Evolutionary conservation across 2,329 filamentous ascomycete species (phyloP).

Genomic region (Cytospora schulzeri): DNA sequence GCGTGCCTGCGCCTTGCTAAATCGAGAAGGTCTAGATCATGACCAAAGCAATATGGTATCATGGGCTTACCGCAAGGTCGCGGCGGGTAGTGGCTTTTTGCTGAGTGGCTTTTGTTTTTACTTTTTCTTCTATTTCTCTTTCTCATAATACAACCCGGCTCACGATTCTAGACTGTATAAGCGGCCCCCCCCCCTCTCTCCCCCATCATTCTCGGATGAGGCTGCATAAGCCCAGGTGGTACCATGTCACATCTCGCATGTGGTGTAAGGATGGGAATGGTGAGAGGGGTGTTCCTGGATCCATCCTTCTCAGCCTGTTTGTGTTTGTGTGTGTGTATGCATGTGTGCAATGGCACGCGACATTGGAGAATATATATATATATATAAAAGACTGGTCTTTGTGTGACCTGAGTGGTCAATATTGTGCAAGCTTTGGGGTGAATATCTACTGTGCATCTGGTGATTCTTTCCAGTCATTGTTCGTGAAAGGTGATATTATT

Average conservation of each 20-base stretch:
- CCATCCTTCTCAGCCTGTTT: constrained; percentile 8
- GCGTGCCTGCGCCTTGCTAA: too few relatives aligned
- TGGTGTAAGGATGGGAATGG: constrained; percentile 13
- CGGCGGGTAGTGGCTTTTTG: constrained; percentile 1
- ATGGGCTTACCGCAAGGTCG: neutral
- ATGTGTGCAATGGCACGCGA: too few relatives aligned
- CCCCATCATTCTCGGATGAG: constrained; percentile 6
- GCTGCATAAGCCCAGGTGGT: constrained; percentile 18
- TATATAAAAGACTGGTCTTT: too few relatives aligned
- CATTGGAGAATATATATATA: too few relatives aligned
- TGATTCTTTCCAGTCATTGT: too few relatives aligned
- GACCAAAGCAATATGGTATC: neutral
- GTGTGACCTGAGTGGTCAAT: too few relatives aligned
- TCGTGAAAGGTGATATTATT: too few relatives aligned
- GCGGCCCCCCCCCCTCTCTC: neutral
- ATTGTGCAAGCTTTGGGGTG: too few relatives aligned
- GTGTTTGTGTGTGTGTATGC: neutral
- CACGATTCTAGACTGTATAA: neutral
- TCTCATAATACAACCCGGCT: neutral
- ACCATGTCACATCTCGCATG: neutral
- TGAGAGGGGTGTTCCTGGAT: constrained; percentile 11
- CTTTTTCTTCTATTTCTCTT: neutral
- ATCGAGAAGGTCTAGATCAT: too few relatives aligned
- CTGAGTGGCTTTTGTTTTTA: neutral
- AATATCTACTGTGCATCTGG: too few relatives aligned